Conservation (phyloP, 2,329 filamentous ascomycete species). For the Macrophomina phaseolina region DNA sequence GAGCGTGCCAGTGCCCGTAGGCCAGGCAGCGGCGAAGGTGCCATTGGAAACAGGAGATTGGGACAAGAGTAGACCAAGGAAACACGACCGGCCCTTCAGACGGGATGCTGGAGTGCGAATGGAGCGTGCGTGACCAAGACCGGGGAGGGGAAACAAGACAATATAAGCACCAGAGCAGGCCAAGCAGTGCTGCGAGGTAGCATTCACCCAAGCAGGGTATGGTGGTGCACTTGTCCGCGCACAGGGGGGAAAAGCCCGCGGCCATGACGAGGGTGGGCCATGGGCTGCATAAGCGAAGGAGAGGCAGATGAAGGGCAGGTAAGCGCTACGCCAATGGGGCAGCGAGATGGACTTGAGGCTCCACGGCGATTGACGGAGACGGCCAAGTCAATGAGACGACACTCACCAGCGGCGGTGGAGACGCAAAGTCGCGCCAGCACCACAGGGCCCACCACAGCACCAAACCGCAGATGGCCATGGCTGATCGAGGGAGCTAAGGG, state of each 20-base stretch:
- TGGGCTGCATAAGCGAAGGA: constrained; percentile 15
- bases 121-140: neutral
- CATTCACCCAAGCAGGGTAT: neutral
- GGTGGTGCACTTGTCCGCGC: constrained; percentile 2
- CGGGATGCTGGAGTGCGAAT: neutral
- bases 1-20: constrained; percentile 11
- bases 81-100: neutral
- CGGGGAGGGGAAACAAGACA: neutral
- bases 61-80: neutral
- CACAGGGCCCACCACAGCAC: constrained; percentile 9
- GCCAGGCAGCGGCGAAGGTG: neutral
- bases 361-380: constrained; percentile 2
- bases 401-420: constrained; percentile 20
- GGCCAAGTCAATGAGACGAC: neutral
- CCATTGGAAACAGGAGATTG: neutral
- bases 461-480: constrained; percentile 8
- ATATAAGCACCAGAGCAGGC: neutral
- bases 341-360: neutral
- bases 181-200: constrained; percentile 2
- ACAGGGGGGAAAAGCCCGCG: constrained; percentile 8
- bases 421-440: neutral
- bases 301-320: neutral
- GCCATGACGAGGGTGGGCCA: constrained; percentile 16
- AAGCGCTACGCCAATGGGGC: neutral
- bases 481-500: neutral